Evolutionary conservation across 257 asterid genomes (phyloP), one percentile per base, ranked within the genome.

Genomic region (Solanum boliviense): DNA sequence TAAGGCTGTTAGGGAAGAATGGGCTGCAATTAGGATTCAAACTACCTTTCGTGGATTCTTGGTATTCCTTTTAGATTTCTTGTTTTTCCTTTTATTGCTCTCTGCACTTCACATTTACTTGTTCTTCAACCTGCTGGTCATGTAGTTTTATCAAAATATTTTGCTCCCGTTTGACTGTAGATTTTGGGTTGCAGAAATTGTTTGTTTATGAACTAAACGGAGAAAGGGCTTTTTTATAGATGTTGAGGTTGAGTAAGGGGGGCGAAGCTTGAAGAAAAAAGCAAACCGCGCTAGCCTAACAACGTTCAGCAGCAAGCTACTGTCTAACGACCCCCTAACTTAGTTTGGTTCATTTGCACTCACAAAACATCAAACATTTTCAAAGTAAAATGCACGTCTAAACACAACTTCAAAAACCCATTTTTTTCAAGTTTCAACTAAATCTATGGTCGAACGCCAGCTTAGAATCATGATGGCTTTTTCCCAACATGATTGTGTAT

Each of bases 11-110:
- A 93, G 93, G 90, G 92, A 93, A 89, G 98, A 97, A 92, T 97
- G 98, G 98, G 98, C 98, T 65, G 98, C 98, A 87, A 95, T 95
- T 58, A 92, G 98, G 86, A 95, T 97, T 90, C 98, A 97, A 91
- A 94, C 98, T 86, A 93, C 98, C 31, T 95, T 97, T 91, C 94
- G 98, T 89, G 99, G 96, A 23, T 97, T 97, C 83, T 89, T 97
- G 98, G 98, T 97, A 70, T 89, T 92, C 46, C 5, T 27, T 20
- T 67, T 10, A 20, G 82, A 2, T 73, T 73, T 35, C 31, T 34
- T 73, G 29, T 73, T 20, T 73, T 7, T 20, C 41, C 38, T 78
- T 78, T 44, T 39, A n/a, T 41, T 39, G 18, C 18, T 73, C 29
- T 5, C 29, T 44, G 10, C 12, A 11, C 38, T 25, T 79, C 5